These are phyloP conservation scores for Salix viminalis DNA, from an alignment of 345 rosid genomes.

Conservation along the genomic window DNA sequence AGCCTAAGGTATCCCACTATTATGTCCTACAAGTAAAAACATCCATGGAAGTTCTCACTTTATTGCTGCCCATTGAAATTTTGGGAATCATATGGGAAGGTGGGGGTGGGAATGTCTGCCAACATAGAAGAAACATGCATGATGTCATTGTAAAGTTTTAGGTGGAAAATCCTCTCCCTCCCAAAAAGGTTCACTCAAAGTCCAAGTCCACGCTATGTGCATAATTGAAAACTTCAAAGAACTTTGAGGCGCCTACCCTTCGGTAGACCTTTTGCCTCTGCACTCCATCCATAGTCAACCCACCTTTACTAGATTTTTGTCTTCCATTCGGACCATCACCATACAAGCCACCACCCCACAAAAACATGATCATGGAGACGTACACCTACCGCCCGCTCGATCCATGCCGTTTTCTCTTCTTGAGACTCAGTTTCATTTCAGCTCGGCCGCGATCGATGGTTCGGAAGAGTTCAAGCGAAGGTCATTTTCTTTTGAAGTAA, in stretches of 20 bases:
- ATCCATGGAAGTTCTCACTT: not conserved
- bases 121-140: not conserved
- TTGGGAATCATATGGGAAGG: not conserved
- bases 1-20: too few relatives aligned
- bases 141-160: not conserved
- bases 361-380: not conserved
- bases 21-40: not conserved
- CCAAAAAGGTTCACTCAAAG: not conserved
- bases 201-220: not conserved
- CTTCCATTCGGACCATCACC: not conserved
- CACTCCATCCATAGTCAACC: not conserved
- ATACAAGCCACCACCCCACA: not conserved
- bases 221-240: not conserved
- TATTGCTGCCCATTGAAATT: not conserved
- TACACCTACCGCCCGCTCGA: not conserved
- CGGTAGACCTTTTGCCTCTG: not conserved
- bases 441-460: not conserved
- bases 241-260: not conserved
- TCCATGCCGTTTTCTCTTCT: not conserved
- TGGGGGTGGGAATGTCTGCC: not conserved
- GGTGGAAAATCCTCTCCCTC: not conserved
- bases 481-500: constrained; percentile 4
- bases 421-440: not conserved
- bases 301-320: not conserved
- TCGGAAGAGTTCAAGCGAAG: not conserved